phyloP scores from a whole-genome alignment of 2,329 filamentous ascomycete genomes.

The Fusarium algeriense region DNA sequence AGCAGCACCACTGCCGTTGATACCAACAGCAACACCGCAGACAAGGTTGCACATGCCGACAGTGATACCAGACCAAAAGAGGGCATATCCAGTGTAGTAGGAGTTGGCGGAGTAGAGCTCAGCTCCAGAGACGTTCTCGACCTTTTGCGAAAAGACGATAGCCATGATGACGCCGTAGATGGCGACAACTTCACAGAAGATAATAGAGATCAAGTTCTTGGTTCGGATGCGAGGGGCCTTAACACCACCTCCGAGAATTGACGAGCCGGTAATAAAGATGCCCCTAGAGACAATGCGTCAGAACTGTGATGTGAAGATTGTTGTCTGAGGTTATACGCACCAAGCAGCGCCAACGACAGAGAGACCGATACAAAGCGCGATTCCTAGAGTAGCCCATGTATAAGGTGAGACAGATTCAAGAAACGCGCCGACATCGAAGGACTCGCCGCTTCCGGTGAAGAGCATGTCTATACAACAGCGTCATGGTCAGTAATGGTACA shows the following conservation, averaged over 20 bases:
- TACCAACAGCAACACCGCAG: conserved; percentile 95
- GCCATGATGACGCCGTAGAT: conserved; percentile 99
- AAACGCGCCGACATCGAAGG: conserved; percentile 97
- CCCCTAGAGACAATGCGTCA: conserved; percentile 72
- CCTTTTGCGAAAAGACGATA: conserved; percentile 95
- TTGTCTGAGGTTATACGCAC: conserved; percentile 64
- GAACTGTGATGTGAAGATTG: conserved; percentile 17
- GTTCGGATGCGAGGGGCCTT: conserved; percentile 97
- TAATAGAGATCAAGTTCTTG: conserved; percentile 99
- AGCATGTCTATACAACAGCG: conserved; percentile 82
- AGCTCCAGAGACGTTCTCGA: conserved; percentile 74
- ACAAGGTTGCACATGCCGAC: conserved; percentile 96
- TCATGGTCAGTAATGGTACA: conserved; percentile 33
- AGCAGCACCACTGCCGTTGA: conserved; percentile 97
- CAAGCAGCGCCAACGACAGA: conserved; percentile 98
- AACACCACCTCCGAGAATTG: conserved; percentile 96
- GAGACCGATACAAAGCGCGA: conserved; percentile 92
- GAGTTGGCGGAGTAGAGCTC: conserved; percentile 79
- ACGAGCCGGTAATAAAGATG: conserved; percentile 98
- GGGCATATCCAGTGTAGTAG: conserved; percentile 93
- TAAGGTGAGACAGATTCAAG: conserved; percentile 95
- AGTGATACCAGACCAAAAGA: conserved; percentile 96
- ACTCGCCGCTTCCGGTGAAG: conserved; percentile 94
- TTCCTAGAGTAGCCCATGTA: conserved; percentile 91
- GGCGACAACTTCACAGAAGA: conserved; percentile 99